Evolutionary conservation across 2,329 filamentous ascomycete genomes (phyloP).

Genomic region (Scortechinia acanthostroma): DNA sequence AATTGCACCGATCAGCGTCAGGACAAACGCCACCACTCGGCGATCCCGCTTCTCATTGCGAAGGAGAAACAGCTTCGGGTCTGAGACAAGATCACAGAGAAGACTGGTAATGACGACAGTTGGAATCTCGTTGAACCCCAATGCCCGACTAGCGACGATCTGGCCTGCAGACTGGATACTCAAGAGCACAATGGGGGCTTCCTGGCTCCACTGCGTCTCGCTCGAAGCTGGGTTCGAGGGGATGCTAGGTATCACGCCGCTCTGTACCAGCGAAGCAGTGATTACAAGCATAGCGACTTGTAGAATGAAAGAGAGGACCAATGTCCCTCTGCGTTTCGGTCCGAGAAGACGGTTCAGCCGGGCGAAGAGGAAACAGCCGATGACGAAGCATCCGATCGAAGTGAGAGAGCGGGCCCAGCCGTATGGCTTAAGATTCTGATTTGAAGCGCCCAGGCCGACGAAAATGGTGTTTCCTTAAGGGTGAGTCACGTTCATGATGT

Average conservation of each 20-base stretch:
- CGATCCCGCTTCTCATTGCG: constrained; percentile 41
- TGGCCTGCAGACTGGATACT: constrained; percentile 47
- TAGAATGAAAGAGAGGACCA: constrained; percentile 25
- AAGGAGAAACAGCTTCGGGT: constrained; percentile 34
- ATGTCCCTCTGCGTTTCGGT: constrained; percentile 21
- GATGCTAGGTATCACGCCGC: constrained; percentile 16
- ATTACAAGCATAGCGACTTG: constrained; percentile 22
- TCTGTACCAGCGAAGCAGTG: constrained; percentile 22
- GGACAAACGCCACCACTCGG: constrained; percentile 35
- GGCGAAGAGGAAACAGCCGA: constrained; percentile 27
- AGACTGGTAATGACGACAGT: constrained; percentile 46
- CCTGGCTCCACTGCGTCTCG: background rate
- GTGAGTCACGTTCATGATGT: too few relatives aligned
- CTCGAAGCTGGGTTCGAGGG: background rate
- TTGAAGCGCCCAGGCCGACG: constrained; percentile 27
- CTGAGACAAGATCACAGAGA: constrained; percentile 43
- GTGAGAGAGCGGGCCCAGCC: constrained; percentile 31
- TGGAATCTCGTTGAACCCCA: constrained; percentile 45
- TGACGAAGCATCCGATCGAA: constrained; percentile 23
- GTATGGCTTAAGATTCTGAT: constrained; percentile 26
- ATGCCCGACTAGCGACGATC: constrained; percentile 39
- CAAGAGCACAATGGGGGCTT: constrained; percentile 28
- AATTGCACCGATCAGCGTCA: constrained; percentile 40
- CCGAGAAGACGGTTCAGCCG: constrained; percentile 13
- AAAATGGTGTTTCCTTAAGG: constrained; percentile 35